A percentile compares a stretch with the other conserved stretches of the same genome.
Evolutionary conservation across 2,329 filamentous ascomycete species (phyloP).

Genomic region (Leptographium galeiforme): DNA sequence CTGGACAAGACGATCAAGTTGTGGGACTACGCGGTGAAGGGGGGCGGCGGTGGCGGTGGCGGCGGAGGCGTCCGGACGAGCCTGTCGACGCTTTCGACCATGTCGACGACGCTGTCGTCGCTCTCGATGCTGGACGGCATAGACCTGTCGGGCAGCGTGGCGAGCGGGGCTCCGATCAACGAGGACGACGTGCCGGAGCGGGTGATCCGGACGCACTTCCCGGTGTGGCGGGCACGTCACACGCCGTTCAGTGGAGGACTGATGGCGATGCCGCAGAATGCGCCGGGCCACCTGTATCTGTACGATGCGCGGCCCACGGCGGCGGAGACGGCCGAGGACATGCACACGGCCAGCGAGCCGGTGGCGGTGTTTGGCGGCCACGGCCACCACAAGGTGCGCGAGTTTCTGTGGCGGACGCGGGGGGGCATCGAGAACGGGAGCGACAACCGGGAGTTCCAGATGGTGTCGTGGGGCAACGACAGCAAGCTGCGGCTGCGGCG

Average conservation of each 20-base stretch:
- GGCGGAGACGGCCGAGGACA: slow-evolving; percentile 25
- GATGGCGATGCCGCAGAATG: slow-evolving; percentile 83
- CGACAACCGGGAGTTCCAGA: slow-evolving; percentile 79
- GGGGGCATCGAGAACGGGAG: slow-evolving; percentile 54
- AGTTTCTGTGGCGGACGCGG: slow-evolving; percentile 79
- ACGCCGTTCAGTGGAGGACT: slow-evolving; percentile 81
- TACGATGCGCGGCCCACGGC: slow-evolving; percentile 48
- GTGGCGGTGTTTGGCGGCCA: slow-evolving; percentile 48
- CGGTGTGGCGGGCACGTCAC: slow-evolving; percentile 81
- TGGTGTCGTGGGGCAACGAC: slow-evolving; percentile 87
- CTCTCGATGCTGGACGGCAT: background rate
- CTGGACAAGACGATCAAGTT: slow-evolving; percentile 87
- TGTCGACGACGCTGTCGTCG: background rate
- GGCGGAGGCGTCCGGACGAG: background rate
- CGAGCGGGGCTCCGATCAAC: slow-evolving; percentile 16
- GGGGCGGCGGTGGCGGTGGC: background rate
- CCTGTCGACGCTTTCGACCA: slow-evolving; percentile 7
- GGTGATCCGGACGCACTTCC: slow-evolving; percentile 69
- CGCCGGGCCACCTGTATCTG: slow-evolving; percentile 71
- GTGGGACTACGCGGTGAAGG: slow-evolving; percentile 54
- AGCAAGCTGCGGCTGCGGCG: slow-evolving; percentile 68
- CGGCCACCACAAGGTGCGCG: slow-evolving; percentile 61
- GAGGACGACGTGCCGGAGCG: slow-evolving; percentile 55
- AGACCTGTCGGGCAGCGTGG: background rate
- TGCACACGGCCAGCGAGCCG: slow-evolving; percentile 30